Conservation (phyloP, 495 filamentous ascomycete genomes). For the Penicillium samsonianum region DNA sequence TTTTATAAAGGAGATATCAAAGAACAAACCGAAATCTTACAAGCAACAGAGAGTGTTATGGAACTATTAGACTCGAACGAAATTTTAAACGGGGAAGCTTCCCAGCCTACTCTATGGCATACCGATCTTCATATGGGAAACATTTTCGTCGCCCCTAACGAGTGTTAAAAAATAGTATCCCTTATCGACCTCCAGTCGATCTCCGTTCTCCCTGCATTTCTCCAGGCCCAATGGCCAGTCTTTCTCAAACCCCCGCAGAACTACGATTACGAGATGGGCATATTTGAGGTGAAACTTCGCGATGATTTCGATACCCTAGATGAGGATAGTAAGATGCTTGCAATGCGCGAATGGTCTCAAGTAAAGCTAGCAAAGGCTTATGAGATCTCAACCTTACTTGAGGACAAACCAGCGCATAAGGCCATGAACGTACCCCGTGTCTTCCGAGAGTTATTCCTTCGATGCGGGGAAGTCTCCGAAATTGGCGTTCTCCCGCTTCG, state of each 20-base stretch:
- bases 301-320: conserved; percentile 34
- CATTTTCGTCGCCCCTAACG: conserved; percentile 31
- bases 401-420: conserved; percentile 30
- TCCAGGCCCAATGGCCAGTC: conserved; percentile 35
- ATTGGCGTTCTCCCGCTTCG: conserved; percentile 38
- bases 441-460: conserved; percentile 39
- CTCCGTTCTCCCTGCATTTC: conserved; percentile 29
- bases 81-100: conserved; percentile 11
- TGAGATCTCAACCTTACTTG: conserved; percentile 32
- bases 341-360: conserved; percentile 26
- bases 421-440: conserved; percentile 33
- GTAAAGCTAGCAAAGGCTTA: conserved; percentile 38
- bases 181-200: conserved; percentile 37
- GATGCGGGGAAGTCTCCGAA: conserved; percentile 34
- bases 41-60: conserved; percentile 25
- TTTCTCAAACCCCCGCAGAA: conserved; percentile 35
- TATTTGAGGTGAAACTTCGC: conserved; percentile 30
- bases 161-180: conserved; percentile 29
- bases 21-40: conserved; percentile 21
- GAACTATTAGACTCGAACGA: conserved; percentile 22
- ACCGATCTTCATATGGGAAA: conserved; percentile 45
- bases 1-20: conserved; percentile 21
- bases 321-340: conserved; percentile 24
- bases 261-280: conserved; percentile 28
- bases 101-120: conserved; percentile 38